Evolutionary conservation across 2,329 filamentous ascomycete species (phyloP), one percentile per base, ranked within the genome.

Genomic region (Colletotrichum sp.): DNA sequence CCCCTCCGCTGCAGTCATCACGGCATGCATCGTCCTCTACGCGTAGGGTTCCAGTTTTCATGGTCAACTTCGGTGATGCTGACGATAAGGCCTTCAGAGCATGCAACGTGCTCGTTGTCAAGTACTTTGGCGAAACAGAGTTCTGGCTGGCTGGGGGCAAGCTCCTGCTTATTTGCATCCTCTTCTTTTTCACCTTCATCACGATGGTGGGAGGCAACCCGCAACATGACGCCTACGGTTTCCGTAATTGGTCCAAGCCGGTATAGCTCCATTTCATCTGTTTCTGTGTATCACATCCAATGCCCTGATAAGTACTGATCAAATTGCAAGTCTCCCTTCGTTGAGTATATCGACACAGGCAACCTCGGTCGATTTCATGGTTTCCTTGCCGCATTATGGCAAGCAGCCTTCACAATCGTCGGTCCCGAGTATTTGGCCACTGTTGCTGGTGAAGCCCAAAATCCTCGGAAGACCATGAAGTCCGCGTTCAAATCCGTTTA

Each of bases 401-500:
- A 90, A 76, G 92, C 91, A 13, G 87, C 87, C 71, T 94, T 93
- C 81, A 91, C 90, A 18, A 88, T 94, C 70, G 90, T 91, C 30
- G 93, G 93, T 1, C 92, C 92, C 3, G 93, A 94, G 79, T 94
- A 94, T 79, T 90, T 94, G 57, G 88, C 89, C 36, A 92, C 91
- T 80, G 95, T 94, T 1, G 92, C 95, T 16, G 94, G 93, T 63
- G 93, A 95, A 83, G 89, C 92, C 3, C 87, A 93, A 79, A 91
- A 92, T 76, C 93, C 93, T 0, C 89, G 92, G 6, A 85, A 84
- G 13, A 90, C 91, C 64, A 90, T 96, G 83, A 93, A 93, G 36
- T 89, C 89, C 63, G 94, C 94, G 2, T 95, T 91, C 85, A 95
- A 94, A 80, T 92, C 92, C 1, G 92, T 95, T 8, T 95, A 95